Conservation (phyloP, 129 eudicot genomes). For the Helianthus tuberosus region DNA sequence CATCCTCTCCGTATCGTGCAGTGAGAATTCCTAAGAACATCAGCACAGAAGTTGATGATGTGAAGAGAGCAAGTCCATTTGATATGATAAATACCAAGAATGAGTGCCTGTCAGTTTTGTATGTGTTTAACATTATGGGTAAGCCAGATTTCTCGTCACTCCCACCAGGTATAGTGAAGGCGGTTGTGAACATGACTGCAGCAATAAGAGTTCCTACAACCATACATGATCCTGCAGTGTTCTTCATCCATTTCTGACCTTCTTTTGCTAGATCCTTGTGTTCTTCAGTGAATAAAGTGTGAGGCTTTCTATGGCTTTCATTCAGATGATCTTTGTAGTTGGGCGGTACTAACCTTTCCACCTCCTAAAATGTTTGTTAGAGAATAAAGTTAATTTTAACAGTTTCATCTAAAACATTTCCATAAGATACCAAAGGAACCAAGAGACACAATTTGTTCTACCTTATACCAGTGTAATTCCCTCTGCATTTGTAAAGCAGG, state of each 20-base stretch:
- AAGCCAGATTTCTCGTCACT: slow-evolving; percentile 29
- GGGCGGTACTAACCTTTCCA: slow-evolving; percentile 50
- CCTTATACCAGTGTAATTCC: slow-evolving; percentile 61
- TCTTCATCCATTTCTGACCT: slow-evolving; percentile 62
- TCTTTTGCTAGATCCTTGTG: slow-evolving; percentile 47
- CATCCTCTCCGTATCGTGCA: slow-evolving; percentile 48
- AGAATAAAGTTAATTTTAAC: background rate
- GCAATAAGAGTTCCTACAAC: slow-evolving; percentile 59
- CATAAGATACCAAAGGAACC: too few species aligned
- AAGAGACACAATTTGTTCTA: background rate
- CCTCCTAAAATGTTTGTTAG: slow-evolving; percentile 35
- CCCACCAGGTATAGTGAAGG: slow-evolving; percentile 64
- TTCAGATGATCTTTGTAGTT: slow-evolving; percentile 43
- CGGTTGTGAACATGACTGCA: slow-evolving; percentile 62
- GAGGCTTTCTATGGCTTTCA: slow-evolving; percentile 43
- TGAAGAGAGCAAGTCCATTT: slow-evolving; percentile 45
- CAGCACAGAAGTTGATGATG: slow-evolving; percentile 48
- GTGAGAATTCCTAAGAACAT: slow-evolving; percentile 58
- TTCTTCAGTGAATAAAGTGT: slow-evolving; percentile 43
- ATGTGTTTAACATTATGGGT: slow-evolving; percentile 35
- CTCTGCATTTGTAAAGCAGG: slow-evolving; percentile 61
- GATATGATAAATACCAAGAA: slow-evolving; percentile 49
- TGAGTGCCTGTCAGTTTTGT: background rate
- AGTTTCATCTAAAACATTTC: background rate
- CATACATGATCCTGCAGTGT: slow-evolving; percentile 63